Percentiles rank a stretch among this genome's conserved stretches.
Evolutionary conservation across 2,329 filamentous ascomycete species (phyloP).

Genomic region (Septoria petroselini): DNA sequence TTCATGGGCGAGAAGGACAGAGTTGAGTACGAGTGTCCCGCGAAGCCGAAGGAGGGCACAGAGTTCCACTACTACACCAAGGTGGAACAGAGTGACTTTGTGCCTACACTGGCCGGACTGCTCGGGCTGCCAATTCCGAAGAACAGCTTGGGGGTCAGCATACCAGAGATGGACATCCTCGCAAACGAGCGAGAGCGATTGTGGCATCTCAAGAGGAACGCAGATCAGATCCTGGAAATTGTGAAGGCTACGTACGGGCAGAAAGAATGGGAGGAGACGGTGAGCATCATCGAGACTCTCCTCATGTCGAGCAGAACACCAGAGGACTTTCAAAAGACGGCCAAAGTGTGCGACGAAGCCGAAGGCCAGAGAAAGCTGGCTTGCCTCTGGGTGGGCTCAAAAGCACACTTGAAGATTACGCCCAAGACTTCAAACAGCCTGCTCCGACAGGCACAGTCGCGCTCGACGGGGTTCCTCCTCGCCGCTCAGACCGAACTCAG

Average conservation of each 20-base stretch:
- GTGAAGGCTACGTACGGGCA: conserved; percentile 66
- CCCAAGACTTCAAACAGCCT: conserved; percentile 14
- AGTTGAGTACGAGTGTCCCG: conserved; percentile 47
- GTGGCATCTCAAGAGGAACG: conserved; percentile 72
- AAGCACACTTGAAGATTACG: conserved; percentile 19
- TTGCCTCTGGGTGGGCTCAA: conserved; percentile 26
- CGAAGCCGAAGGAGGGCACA: conserved; percentile 51
- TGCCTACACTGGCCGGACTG: conserved; percentile 80
- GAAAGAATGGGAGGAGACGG: conserved; percentile 22
- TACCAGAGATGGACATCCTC: conserved; percentile 72
- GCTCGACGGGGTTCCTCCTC: conserved; percentile 57
- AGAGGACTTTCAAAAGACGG: conserved; percentile 5
- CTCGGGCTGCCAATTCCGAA: conserved; percentile 83
- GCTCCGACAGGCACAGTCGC: background rate
- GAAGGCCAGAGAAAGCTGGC: conserved; percentile 28
- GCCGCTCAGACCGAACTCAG: conserved; percentile 77
- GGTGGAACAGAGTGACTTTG: conserved; percentile 93
- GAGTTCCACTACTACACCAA: conserved; percentile 80
- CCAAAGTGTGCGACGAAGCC: conserved; percentile 17
- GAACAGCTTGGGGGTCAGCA: conserved; percentile 87
- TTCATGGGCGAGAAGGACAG: conserved; percentile 18
- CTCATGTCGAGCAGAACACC: background rate
- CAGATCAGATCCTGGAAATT: conserved; percentile 73
- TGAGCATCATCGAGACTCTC: conserved; percentile 1
- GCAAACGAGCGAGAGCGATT: conserved; percentile 56